A percentile compares a stretch with the other conserved stretches of the same genome.
These are phyloP conservation scores for Arxiozyma slooffiae DNA, from an alignment of 1,139 yeast genomes.

Conservation along the genomic window DNA sequence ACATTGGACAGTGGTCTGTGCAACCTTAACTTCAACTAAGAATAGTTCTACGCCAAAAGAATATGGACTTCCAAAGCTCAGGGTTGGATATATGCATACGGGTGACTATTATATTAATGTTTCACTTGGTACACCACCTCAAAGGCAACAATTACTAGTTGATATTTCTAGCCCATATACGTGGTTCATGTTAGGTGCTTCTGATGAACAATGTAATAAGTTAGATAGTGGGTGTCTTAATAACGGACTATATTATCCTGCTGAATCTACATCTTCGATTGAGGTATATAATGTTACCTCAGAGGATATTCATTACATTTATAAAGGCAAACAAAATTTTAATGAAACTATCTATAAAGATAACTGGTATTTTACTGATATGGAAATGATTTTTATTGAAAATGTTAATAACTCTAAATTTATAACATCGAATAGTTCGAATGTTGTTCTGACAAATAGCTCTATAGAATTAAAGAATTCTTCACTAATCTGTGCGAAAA, in stretches of 20 bases:
- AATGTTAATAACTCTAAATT: neutral
- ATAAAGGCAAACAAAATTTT: conserved; percentile 5
- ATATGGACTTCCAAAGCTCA: conserved; percentile 3
- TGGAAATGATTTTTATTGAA: neutral
- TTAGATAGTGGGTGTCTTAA: conserved; percentile 11
- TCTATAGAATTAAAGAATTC: conserved; percentile 14
- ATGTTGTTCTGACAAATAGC: conserved; percentile 1
- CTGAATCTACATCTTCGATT: conserved; percentile 15
- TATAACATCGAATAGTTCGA: neutral
- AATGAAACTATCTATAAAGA: conserved; percentile 22
- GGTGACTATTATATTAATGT: conserved; percentile 30
- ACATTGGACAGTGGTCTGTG: neutral
- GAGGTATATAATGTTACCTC: conserved; percentile 1
- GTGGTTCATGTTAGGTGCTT: conserved; percentile 33
- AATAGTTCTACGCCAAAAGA: neutral
- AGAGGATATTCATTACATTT: neutral
- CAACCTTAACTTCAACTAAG: neutral
- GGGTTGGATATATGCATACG: conserved; percentile 17
- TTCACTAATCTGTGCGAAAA: conserved; percentile 33
- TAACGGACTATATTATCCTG: conserved; percentile 13
- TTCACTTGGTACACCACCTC: conserved; percentile 33
- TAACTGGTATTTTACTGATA: conserved; percentile 13
- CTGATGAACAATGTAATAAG: conserved; percentile 21
- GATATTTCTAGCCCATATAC: conserved; percentile 37
- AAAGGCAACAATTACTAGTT: conserved; percentile 30